Base-by-base conservation (phyloP, 306 rosid species). In the Cicer arietinum region DNA sequence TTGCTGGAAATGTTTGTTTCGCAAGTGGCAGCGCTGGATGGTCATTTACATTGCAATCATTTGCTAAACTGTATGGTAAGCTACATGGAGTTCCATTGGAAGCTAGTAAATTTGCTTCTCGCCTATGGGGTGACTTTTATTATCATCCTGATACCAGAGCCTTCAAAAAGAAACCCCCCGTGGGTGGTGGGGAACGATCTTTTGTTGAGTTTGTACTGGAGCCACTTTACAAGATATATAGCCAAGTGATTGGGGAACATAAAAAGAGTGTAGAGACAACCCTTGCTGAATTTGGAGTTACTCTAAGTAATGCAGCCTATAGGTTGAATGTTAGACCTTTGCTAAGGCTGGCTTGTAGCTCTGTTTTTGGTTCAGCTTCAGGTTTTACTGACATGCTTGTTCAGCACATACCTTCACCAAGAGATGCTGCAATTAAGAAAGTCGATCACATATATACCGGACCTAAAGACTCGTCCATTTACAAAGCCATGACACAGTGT, bases 231-330 rank as follows among this genome's bases (percentile, higher is more conserved):
- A 94, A 88, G 85, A 89, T 92, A 61, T 94, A 94, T 75, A 94
- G 99, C 75, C 99, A 94, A 77, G 99, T 94, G 11, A 94, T 94
- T 78, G 99, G 97, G 41, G 99, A 92, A 70, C 99, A 94, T 81
- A 94, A 91, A 74, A 94, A 94, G 87, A 94, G 99, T 79, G 99
- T 94, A 18, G 99, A 94, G 88, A 86, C 96, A 72, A 94, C 99
- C 74, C 99, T 94, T 79, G 95, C 89, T 7, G 97, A 94, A 76
- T 84, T 94, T 74, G 99, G 99, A 59, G 97, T 94, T 8, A 88
- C 95, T 44, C 96, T 94, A 51, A 92, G 93, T 81, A 94, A 94
- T 84, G 93, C 96, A 17, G 96, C 97, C 58, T 94, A 94, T 82
- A 94, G 89, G 81, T 85, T 94, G 81, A 94, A 94, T 73, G 99